These are phyloP conservation scores for Pseudogymnoascus sp. DNA, from an alignment of 2,329 filamentous ascomycete genomes.

Conservation along the genomic window DNA sequence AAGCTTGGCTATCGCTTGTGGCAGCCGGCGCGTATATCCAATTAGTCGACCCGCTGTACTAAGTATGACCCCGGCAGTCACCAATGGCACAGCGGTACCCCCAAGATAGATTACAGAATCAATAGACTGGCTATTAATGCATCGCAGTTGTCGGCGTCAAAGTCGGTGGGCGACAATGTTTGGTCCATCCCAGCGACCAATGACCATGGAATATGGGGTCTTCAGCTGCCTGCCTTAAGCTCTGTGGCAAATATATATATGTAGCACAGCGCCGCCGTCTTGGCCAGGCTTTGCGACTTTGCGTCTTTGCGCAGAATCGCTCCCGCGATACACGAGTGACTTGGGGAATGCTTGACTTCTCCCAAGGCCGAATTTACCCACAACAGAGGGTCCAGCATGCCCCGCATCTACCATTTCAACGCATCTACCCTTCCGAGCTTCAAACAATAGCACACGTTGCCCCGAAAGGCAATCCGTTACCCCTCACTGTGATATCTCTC, in stretches of 20 bases:
- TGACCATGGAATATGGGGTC: neutral
- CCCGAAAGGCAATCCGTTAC: neutral
- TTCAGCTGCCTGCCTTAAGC: neutral
- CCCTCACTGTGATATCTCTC: neutral
- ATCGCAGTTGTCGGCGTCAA: neutral
- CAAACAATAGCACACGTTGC: neutral
- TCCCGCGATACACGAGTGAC: neutral
- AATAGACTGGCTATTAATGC: constrained; percentile 8
- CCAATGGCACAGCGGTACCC: neutral
- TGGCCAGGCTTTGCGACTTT: constrained; percentile 1
- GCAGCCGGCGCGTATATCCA: constrained; percentile 3
- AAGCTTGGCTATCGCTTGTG: constrained; percentile 1
- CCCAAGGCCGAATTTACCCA: neutral
- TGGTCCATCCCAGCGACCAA: neutral
- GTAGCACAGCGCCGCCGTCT: constrained; percentile 3
- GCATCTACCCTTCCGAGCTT: constrained; percentile 6
- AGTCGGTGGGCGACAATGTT: constrained; percentile 1
- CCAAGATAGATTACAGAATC: constrained; percentile 4
- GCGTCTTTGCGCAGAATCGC: neutral
- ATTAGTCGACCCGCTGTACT: constrained; percentile 1
- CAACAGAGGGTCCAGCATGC: neutral
- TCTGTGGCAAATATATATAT: constrained; percentile 6
- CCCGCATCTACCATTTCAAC: neutral
- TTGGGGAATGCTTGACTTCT: neutral
- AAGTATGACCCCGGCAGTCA: neutral